These are phyloP conservation scores for Aurantiochytrium sp. DNA, from an alignment of 108 stramenopile genomes.

Conservation along the genomic window DNA sequence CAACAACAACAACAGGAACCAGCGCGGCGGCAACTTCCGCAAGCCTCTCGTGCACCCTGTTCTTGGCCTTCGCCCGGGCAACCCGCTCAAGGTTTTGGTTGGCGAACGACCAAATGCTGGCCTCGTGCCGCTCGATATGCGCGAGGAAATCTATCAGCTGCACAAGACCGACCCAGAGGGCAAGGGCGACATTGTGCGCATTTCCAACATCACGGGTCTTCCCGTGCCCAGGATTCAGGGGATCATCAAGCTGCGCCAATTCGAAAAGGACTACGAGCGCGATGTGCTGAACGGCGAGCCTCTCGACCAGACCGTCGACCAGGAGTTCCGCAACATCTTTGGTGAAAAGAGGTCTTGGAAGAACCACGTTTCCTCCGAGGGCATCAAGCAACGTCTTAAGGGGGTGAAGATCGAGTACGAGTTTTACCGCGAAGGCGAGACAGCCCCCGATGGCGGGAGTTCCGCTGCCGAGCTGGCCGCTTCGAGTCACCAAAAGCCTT, in stretches of 20 bases:
- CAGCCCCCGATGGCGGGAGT: neutral
- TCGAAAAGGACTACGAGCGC: neutral
- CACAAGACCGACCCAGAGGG: conserved; percentile 1
- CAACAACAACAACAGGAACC: no score
- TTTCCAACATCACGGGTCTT: neutral
- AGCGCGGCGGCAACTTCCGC: neutral
- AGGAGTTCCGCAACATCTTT: neutral
- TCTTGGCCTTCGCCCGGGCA: neutral
- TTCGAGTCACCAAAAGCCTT: neutral
- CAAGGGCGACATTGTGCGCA: neutral
- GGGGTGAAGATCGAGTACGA: neutral
- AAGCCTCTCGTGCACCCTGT: neutral
- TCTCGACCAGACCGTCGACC: conserved; percentile 1
- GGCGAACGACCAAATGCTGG: neutral
- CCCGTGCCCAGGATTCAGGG: neutral
- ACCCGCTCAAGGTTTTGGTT: neutral
- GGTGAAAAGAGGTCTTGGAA: neutral
- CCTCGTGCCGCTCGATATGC: conserved; percentile 8
- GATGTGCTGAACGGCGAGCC: neutral
- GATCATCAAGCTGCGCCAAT: neutral
- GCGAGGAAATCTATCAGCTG: neutral
- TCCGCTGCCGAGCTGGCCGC: neutral
- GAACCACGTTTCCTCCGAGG: neutral
- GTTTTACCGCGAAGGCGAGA: neutral
- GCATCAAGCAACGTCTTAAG: neutral